Evolutionary conservation across 495 filamentous ascomycete species (phyloP).

Genomic region (Articulospora tetracladia): DNA sequence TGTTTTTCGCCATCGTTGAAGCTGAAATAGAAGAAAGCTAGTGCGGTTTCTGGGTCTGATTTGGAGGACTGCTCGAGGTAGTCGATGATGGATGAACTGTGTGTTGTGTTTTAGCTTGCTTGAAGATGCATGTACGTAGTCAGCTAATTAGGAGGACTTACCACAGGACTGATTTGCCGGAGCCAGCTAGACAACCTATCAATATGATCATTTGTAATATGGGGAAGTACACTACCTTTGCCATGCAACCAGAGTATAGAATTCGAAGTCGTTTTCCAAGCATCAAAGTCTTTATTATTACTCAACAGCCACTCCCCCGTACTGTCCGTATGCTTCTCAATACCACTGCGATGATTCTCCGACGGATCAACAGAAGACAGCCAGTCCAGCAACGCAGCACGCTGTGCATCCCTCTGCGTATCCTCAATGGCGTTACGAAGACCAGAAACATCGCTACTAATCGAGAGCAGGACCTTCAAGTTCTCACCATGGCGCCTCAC

Average conservation of each 20-base stretch:
- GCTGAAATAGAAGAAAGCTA: constrained; percentile 33
- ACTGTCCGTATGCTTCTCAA: background rate
- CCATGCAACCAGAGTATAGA: constrained; percentile 34
- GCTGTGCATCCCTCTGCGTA: background rate
- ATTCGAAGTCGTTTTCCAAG: constrained; percentile 22
- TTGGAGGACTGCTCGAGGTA: too few species aligned
- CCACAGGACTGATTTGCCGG: constrained; percentile 34
- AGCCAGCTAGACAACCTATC: constrained; percentile 24
- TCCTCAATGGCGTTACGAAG: constrained; percentile 1
- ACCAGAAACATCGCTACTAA: background rate
- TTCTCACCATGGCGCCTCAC: background rate
- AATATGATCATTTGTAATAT: constrained; percentile 24
- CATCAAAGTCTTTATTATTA: constrained; percentile 20
- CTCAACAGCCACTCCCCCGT: constrained; percentile 31
- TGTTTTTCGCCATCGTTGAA: constrained; percentile 28
- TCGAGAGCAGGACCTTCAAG: background rate
- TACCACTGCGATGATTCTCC: constrained; percentile 18
- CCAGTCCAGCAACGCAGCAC: constrained; percentile 17
- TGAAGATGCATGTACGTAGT: too few species aligned
- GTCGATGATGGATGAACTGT: constrained; percentile 26
- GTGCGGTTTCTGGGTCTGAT: too few species aligned
- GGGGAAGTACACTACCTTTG: constrained; percentile 31
- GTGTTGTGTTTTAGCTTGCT: too few species aligned
- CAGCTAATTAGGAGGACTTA: too few species aligned
- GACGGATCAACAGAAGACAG: constrained; percentile 25